These are phyloP conservation scores for Mrakia hoshinonis DNA, from an alignment of 768 basidiomycete genomes.

Conservation along the genomic window DNA sequence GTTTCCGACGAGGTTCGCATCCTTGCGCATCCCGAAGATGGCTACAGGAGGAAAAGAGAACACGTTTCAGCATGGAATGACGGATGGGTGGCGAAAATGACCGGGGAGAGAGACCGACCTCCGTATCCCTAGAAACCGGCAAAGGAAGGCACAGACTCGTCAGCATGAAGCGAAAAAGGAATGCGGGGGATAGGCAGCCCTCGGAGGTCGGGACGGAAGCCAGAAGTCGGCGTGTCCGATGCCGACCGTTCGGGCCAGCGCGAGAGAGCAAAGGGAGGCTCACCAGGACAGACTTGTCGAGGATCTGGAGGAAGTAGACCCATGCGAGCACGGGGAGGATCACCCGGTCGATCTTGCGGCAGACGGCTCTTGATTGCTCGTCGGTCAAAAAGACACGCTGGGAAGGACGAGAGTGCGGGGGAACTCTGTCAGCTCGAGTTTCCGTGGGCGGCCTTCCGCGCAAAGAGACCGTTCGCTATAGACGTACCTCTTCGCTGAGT, in stretches of 20 bases:
- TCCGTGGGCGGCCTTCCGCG: no score
- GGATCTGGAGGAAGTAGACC: conserved; percentile 40
- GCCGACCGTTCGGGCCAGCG: no score
- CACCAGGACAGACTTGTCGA: conserved; percentile 6
- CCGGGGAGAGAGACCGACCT: no score
- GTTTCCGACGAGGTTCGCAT: conserved; percentile 29
- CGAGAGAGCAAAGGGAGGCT: neutral
- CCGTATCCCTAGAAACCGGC: conserved; percentile 12
- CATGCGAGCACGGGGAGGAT: conserved; percentile 30
- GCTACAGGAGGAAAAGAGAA: conserved; percentile 23
- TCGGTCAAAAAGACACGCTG: conserved; percentile 2
- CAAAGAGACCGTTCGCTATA: no score
- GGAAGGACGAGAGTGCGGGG: no score
- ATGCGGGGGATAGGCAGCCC: neutral
- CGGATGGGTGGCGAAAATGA: no score
- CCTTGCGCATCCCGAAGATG: conserved; percentile 33
- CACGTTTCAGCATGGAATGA: no score
- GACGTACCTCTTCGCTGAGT: neutral
- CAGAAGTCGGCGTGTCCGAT: no score
- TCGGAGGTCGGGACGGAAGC: neutral
- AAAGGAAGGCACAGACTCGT: neutral
- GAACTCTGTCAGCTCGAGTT: no score
- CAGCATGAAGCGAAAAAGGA: neutral
- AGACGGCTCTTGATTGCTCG: neutral
- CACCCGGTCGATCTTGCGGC: conserved; percentile 28